A percentile compares a stretch with the other conserved stretches of the same genome.
Evolutionary conservation across 2,329 filamentous ascomycete genomes (phyloP).

Genomic region (Cercospora brassicicola): DNA sequence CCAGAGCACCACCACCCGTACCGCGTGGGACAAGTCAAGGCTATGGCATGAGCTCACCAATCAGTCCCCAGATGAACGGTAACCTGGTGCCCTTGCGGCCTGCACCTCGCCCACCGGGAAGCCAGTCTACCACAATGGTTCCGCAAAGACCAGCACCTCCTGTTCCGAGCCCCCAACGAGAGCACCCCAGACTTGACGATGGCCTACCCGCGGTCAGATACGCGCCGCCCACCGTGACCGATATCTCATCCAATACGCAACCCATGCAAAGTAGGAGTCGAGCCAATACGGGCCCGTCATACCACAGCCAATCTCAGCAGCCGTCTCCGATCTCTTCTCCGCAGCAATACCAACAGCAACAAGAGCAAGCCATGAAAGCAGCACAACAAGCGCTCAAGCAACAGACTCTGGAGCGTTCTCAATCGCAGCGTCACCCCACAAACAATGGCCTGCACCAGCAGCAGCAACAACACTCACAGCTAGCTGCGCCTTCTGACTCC

Average conservation of each 20-base stretch:
- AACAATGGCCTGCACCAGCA: conserved; percentile 45
- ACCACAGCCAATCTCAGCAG: conserved; percentile 36
- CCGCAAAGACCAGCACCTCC: conserved; percentile 44
- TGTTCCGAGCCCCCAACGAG: conserved; percentile 50
- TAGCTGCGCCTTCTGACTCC: conserved; percentile 33
- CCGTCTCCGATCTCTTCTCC: conserved; percentile 51
- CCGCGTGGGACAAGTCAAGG: conserved; percentile 52
- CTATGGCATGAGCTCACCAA: conserved; percentile 48
- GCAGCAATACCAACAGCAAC: conserved; percentile 65
- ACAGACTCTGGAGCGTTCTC: conserved; percentile 63
- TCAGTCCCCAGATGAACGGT: conserved; percentile 45
- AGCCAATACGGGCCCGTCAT: conserved; percentile 48
- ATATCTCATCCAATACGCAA: conserved; percentile 37
- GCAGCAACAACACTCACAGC: conserved; percentile 49
- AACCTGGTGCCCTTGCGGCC: conserved; percentile 74
- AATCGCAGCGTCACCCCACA: conserved; percentile 64
- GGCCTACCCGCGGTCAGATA: conserved; percentile 47
- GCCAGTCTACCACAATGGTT: conserved; percentile 45
- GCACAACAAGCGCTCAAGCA: conserved; percentile 73
- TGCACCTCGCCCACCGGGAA: conserved; percentile 76
- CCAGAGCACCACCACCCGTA: conserved; percentile 85
- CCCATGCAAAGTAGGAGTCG: conserved; percentile 44
- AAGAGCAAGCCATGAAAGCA: conserved; percentile 78
- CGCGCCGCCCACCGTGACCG: conserved; percentile 44
- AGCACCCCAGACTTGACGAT: conserved; percentile 36